Evolutionary conservation across 2,329 filamentous ascomycete species (phyloP).

Genomic region (Ophiognomonia clavigignenti-juglandacearum): DNA sequence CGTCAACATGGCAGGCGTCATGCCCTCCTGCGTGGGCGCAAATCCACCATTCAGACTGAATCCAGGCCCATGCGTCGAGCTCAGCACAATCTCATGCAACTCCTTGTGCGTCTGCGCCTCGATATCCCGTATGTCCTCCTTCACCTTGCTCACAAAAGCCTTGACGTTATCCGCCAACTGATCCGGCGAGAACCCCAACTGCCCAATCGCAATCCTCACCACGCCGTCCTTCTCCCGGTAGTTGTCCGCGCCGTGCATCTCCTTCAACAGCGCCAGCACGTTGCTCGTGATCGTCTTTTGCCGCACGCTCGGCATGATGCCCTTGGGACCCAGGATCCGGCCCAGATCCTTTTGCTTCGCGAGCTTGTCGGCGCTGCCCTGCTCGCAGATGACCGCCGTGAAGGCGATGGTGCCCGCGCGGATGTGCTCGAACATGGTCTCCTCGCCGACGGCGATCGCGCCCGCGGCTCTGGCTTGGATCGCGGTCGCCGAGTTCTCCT

Average conservation of each 20-base stretch:
- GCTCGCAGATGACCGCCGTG: constrained; percentile 83
- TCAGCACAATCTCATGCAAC: constrained; percentile 72
- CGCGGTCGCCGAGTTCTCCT: constrained; percentile 71
- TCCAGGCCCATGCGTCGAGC: constrained; percentile 81
- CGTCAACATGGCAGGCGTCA: constrained; percentile 48
- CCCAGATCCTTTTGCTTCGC: constrained; percentile 74
- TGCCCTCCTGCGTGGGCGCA: constrained; percentile 52
- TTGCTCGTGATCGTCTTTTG: constrained; percentile 84
- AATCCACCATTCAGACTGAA: constrained; percentile 82
- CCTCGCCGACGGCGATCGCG: constrained; percentile 78
- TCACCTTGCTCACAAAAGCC: constrained; percentile 68
- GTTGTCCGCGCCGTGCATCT: constrained; percentile 77
- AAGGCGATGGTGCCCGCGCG: constrained; percentile 73
- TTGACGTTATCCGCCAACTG: constrained; percentile 82
- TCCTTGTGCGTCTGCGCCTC: constrained; percentile 65
- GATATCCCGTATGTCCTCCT: constrained; percentile 66
- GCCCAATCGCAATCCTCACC: constrained; percentile 83
- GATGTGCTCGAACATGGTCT: constrained; percentile 77
- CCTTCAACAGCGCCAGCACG: constrained; percentile 67
- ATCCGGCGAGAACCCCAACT: constrained; percentile 82
- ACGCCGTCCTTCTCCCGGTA: constrained; percentile 85
- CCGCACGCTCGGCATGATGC: constrained; percentile 88
- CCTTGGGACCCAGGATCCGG: constrained; percentile 78
- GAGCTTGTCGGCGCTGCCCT: constrained; percentile 69
- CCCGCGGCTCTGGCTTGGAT: constrained; percentile 72